Evolutionary conservation across 805 yeast genomes (phyloP).

Genomic region (Hemisphaericaspora nanyangensis): DNA sequence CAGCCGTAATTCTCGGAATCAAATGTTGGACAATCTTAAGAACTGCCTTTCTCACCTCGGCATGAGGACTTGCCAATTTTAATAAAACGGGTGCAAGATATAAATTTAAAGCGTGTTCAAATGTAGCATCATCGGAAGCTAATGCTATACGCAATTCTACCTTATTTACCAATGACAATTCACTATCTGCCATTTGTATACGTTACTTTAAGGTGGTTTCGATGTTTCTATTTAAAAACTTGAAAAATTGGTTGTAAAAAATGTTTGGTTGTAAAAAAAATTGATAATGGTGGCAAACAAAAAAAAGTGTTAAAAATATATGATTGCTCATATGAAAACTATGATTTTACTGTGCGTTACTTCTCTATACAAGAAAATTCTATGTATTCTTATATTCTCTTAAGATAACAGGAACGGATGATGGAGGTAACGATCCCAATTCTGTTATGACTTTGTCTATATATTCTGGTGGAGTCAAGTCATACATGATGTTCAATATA

Average conservation of each 20-base stretch:
- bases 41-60: slow-evolving; percentile 63
- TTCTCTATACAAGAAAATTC: too few species aligned
- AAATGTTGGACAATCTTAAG: slow-evolving; percentile 64
- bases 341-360: too few species aligned
- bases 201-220: not conserved
- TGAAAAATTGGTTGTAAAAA: slow-evolving; percentile 1
- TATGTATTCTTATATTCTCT: slow-evolving; percentile 73
- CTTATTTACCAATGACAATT: slow-evolving; percentile 60
- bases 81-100: slow-evolving; percentile 76
- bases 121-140: slow-evolving; percentile 62
- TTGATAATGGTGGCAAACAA: slow-evolving; percentile 10
- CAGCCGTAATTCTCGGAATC: slow-evolving; percentile 60
- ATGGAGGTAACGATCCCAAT: slow-evolving; percentile 93
- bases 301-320: too few species aligned
- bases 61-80: slow-evolving; percentile 70
- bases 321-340: too few species aligned
- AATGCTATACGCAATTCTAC: slow-evolving; percentile 82
- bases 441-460: slow-evolving; percentile 95
- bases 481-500: slow-evolving; percentile 83
- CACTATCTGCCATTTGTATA: slow-evolving; percentile 36
- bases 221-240: not conserved
- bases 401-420: slow-evolving; percentile 95
- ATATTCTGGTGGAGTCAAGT: slow-evolving; percentile 89
- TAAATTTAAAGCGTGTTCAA: slow-evolving; percentile 54
- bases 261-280: not conserved